Evolutionary conservation across 352 stramenopile species (phyloP).

Genomic region (Pythium phragmitis): DNA sequence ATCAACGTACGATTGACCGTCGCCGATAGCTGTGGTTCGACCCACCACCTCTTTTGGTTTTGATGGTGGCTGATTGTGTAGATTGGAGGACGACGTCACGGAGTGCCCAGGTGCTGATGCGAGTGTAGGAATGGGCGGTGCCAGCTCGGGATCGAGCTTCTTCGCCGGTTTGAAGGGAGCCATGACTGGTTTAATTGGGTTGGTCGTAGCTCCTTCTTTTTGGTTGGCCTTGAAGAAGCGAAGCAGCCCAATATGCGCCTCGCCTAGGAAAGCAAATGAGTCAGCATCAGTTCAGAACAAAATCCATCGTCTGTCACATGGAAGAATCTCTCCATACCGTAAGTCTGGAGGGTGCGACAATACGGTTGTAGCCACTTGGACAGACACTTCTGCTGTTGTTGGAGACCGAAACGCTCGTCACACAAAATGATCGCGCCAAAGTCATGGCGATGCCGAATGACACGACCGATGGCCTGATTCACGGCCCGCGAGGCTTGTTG

Average conservation of each 20-base stretch:
- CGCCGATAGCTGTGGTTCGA: constrained; percentile 47
- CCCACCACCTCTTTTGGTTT: background rate
- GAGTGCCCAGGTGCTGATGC: background rate
- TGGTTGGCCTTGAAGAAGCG: constrained; percentile 85
- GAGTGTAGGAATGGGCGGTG: background rate
- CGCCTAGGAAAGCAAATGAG: background rate
- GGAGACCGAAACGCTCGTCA: constrained; percentile 95
- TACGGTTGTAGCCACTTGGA: constrained; percentile 95
- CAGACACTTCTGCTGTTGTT: constrained; percentile 89
- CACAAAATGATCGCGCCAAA: constrained; percentile 98
- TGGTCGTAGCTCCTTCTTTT: constrained; percentile 28
- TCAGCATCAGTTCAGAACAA: background rate
- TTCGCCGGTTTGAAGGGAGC: constrained; percentile 1
- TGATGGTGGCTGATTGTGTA: background rate
- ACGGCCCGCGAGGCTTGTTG: constrained; percentile 97
- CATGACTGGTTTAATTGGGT: constrained; percentile 1
- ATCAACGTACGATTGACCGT: constrained; percentile 83
- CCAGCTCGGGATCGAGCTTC: constrained; percentile 14
- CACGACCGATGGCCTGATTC: constrained; percentile 98
- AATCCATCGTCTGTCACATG: background rate
- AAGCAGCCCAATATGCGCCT: constrained; percentile 47
- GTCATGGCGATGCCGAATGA: constrained; percentile 98
- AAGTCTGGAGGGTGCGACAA: constrained; percentile 57
- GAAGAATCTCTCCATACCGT: constrained; percentile 30
- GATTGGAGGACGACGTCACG: background rate